These are phyloP conservation scores for Mycothermus thermophilus DNA, from an alignment of 495 filamentous ascomycete genomes.

Conservation along the genomic window DNA sequence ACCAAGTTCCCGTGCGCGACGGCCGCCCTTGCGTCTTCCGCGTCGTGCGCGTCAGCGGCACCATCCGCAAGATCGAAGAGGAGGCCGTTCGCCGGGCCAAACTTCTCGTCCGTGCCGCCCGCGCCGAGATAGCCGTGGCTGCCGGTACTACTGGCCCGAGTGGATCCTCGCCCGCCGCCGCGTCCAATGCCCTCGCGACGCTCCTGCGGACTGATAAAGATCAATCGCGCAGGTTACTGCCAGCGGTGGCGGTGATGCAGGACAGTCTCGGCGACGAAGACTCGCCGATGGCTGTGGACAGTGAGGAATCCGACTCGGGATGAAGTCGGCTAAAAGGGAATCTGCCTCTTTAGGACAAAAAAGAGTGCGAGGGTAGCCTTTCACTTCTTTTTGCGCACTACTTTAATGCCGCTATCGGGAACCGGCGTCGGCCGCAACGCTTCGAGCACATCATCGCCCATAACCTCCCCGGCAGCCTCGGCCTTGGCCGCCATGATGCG, in stretches of 20 bases:
- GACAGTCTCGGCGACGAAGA: slow-evolving; percentile 35
- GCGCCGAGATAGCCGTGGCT: slow-evolving; percentile 31
- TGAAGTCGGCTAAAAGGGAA: too few species aligned
- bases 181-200: slow-evolving; percentile 24
- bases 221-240: too few species aligned
- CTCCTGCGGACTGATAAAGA: slow-evolving; percentile 26
- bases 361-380: too few species aligned
- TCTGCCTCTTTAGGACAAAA: too few species aligned
- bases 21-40: slow-evolving; percentile 57
- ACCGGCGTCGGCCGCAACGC: slow-evolving; percentile 3
- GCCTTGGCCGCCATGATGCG: slow-evolving; percentile 22
- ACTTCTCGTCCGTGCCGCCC: slow-evolving; percentile 50
- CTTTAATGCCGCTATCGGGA: slow-evolving; percentile 12
- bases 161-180: neutral
- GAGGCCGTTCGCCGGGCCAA: slow-evolving; percentile 69
- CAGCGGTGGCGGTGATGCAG: too few species aligned
- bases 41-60: slow-evolving; percentile 86
- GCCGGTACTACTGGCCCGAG: slow-evolving; percentile 9
- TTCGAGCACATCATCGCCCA: slow-evolving; percentile 6
- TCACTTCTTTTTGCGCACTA: slow-evolving; percentile 20
- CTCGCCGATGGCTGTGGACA: slow-evolving; percentile 38
- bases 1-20: slow-evolving; percentile 45
- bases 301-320: slow-evolving; percentile 20
- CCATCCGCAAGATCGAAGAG: slow-evolving; percentile 82
- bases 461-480: slow-evolving; percentile 19